Evolutionary conservation across 768 basidiomycete genomes (phyloP).

Genomic region (Trametes coccinea): DNA sequence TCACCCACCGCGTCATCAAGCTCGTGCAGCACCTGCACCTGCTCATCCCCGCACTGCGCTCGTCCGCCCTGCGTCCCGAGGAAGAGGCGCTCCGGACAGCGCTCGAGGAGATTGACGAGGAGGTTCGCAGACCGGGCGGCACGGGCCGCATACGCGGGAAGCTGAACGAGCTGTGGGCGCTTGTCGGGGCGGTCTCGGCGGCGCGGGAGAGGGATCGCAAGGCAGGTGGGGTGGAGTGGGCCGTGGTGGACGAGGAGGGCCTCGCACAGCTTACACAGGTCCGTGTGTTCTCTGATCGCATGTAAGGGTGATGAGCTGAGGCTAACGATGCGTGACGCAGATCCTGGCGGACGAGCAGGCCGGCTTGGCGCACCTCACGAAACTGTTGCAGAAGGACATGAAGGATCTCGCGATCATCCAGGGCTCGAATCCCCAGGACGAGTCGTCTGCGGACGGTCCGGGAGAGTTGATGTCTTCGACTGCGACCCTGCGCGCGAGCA

Average conservation of each 20-base stretch:
- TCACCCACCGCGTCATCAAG: constrained; percentile 66
- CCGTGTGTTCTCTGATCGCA: constrained; percentile 15
- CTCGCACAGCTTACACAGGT: constrained; percentile 76
- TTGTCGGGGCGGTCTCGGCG: constrained; percentile 70
- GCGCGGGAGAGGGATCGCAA: constrained; percentile 53
- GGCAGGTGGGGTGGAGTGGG: constrained; percentile 62
- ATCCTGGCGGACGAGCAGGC: constrained; percentile 78
- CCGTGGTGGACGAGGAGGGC: constrained; percentile 86
- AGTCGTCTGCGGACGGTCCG: constrained; percentile 28
- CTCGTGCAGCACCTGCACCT: constrained; percentile 78
- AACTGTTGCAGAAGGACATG: constrained; percentile 62
- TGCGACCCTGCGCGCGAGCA: constrained; percentile 23
- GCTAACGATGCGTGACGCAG: constrained; percentile 36
- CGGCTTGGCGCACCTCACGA: constrained; percentile 78
- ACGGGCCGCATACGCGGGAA: constrained; percentile 67
- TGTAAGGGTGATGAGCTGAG: background rate
- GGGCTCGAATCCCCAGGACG: constrained; percentile 35
- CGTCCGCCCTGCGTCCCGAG: constrained; percentile 73
- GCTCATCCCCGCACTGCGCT: constrained; percentile 74
- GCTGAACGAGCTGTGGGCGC: constrained; percentile 83
- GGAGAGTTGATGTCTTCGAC: constrained; percentile 17
- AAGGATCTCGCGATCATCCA: constrained; percentile 67
- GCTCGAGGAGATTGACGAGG: constrained; percentile 75
- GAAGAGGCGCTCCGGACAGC: constrained; percentile 73
- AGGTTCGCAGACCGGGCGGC: constrained; percentile 54